These are phyloP conservation scores for Acacia confusa DNA, from an alignment of 306 rosid genomes.

Conservation along the genomic window DNA sequence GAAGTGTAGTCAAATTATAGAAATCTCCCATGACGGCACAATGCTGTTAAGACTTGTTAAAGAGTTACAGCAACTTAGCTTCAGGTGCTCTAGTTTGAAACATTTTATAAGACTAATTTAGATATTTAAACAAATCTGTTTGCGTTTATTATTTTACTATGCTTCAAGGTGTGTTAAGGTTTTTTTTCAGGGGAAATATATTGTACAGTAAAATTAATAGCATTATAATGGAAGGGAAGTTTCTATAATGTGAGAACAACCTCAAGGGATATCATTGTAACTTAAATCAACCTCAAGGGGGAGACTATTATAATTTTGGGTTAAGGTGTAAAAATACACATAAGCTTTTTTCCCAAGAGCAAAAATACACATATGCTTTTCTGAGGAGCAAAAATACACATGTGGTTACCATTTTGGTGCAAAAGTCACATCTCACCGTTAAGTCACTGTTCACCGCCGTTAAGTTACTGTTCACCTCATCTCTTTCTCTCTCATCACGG, in stretches of 20 bases:
- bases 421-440: too few relatives aligned
- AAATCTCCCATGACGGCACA: not conserved
- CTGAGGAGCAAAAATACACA: too few relatives aligned
- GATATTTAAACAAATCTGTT: not conserved
- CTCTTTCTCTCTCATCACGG: too few relatives aligned
- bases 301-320: not conserved
- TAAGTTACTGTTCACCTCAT: too few relatives aligned
- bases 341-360: too few relatives aligned
- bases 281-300: not conserved
- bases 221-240: not conserved
- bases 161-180: not conserved
- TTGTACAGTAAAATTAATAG: not conserved
- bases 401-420: too few relatives aligned
- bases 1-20: not conserved
- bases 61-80: not conserved
- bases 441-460: too few relatives aligned
- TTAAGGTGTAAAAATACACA: too few relatives aligned
- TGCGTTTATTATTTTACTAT: not conserved
- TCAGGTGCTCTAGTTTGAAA: not conserved
- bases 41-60: not conserved
- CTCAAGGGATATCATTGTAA: not conserved
- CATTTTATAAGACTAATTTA: not conserved
- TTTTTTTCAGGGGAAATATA: not conserved
- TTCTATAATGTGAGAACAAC: not conserved
- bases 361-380: too few relatives aligned